phyloP scores from a whole-genome alignment of 352 stramenopile genomes.

The Phytopythium chamaehyphon region DNA sequence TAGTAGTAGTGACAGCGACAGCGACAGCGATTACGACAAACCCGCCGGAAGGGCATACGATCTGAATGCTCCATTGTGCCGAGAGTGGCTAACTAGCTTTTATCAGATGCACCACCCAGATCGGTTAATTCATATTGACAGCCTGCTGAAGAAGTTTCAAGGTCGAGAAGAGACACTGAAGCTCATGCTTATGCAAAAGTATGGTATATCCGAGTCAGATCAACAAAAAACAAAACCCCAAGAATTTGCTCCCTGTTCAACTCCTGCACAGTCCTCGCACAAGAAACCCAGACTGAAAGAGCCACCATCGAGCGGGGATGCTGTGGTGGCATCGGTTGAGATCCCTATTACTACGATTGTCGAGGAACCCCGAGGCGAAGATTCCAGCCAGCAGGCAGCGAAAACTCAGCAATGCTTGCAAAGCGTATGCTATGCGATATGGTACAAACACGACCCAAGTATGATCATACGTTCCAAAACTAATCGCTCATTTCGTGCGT shows the following conservation, averaged over 20 bases:
- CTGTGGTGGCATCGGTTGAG: neutral
- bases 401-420: no score
- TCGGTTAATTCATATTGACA: constrained; percentile 40
- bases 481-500: no score
- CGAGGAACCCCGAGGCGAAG: no score
- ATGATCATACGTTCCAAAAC: no score
- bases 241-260: no score
- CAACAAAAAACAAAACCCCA: no score
- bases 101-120: constrained; percentile 49
- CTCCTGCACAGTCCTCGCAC: constrained; percentile 1
- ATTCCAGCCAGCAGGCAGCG: no score
- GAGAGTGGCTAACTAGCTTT: constrained; percentile 48
- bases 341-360: no score
- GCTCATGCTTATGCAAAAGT: constrained; percentile 56
- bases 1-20: constrained; percentile 8
- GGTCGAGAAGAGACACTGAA: constrained; percentile 61
- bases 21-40: constrained; percentile 11
- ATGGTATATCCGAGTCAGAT: constrained; percentile 7
- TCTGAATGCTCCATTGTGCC: constrained; percentile 23
- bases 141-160: constrained; percentile 55
- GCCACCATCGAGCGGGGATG: no score
- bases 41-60: constrained; percentile 11
- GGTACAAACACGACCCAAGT: no score
- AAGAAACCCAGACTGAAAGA: constrained; percentile 20
- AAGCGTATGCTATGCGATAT: constrained; percentile 4